Base-by-base conservation (phyloP, 2,329 filamentous ascomycete genomes). In the Scedosporium apiospermum region DNA sequence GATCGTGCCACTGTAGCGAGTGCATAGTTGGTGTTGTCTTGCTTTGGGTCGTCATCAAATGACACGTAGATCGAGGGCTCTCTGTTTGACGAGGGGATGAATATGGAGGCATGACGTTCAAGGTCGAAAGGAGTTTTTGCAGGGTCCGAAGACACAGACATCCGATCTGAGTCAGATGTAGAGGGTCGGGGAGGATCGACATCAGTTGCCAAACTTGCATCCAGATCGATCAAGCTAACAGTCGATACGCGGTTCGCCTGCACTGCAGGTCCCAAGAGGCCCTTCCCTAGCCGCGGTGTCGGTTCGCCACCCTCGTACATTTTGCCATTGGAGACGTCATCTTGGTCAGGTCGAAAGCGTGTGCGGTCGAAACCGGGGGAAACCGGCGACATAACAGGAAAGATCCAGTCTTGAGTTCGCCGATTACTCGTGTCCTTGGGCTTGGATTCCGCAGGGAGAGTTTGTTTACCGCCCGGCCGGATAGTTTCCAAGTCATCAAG, bases 21-120 rank as follows among this genome's bases (percentile, higher is more conserved):
- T 3, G 68, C 71, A 44, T 75, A 68, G 14, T 72, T 70, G n/a
- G 69, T 71, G 2, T 79, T 76, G 64, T 78, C 81, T 27, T 81
- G 77, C 9, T 51, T 49, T 16, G 80, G 82, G 64, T 14, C 12
- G 3, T 14, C 12, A 12, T 84, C 82, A 64, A 86, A 83, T 1
- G 82, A 82, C 10, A 86, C 80, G 67, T 86, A 87, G 53, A 86
- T 84, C 3, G 82, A 84, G 0, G 82, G 82, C 65, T 85, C 82
- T 41, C 83, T 76, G 58, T 73, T 76, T 0, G 73, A 71, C 3
- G 72, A 67, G 3, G 75, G 71, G 9, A 74, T 74, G 65, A 85
- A 84, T 1, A 85, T 73, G 0, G 83, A 86, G 1, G 82, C 76
- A 66, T 87, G 84, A 12, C 81, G 80, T 69, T 88, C 85, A 4